Evolutionary conservation across 2,329 filamentous ascomycete genomes (phyloP), one percentile per base, ranked within the genome.

Genomic region (Colletotrichum sublineola): DNA sequence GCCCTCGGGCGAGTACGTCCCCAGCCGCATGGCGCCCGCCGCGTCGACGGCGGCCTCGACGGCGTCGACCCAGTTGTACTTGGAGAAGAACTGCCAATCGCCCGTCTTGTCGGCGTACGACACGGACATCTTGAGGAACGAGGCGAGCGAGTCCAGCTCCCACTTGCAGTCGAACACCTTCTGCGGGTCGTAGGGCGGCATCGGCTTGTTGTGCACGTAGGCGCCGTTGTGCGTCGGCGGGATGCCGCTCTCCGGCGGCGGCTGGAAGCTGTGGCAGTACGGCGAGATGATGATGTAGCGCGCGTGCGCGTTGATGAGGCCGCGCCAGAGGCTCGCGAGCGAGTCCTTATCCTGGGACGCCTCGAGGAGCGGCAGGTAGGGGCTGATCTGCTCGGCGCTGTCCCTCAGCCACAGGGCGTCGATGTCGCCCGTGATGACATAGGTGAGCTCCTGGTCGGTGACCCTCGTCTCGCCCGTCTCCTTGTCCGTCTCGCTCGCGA

Each of bases 241-340:
- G 44, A 96, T 86, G 3, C 90, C 89, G 63, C 93, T 94, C 63
- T 94, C 93, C 2, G 90, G 87, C 0, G 95, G 95, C 2, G 95
- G 94, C 79, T 97, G 95, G 82, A 97, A 97, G 15, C 94, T 92
- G 80, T 97, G 96, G 86, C 95, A 97, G 81, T 96, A 96, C 0
- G 95, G 94, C 20, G 88, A 89, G 42, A 87, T 86, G 66, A 89
- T 84, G 63, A 94, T 86, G 79, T 93, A 94, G 56, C 92, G 86
- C 31, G 91, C 85, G 78, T 94, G 92, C 7, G 92, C 84, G 78
- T 94, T 94, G 79, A 94, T 92, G 3, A 92, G 87, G 1, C 92
- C 92, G 18, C 92, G 87, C 81, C 91, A 93, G 0, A 94, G 82
- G 31, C 88, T 89, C 44, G 91, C 91, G 29, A 94, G 84, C 0